phyloP scores from a whole-genome alignment of 306 rosid species.

The Vigna nakashimae region DNA sequence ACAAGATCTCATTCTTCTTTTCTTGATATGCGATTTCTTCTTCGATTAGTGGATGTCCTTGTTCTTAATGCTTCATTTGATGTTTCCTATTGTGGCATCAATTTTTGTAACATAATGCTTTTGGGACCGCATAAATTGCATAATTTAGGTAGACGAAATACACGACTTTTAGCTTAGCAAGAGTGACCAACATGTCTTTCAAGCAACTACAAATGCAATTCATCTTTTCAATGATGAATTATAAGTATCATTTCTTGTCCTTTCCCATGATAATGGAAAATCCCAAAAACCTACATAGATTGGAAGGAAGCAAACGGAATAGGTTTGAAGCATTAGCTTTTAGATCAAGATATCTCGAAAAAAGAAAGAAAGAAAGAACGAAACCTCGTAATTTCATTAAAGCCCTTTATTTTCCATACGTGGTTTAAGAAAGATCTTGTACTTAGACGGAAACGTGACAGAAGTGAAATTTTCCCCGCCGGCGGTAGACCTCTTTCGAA shows the following conservation, averaged over 20 bases:
- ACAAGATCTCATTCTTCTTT: not conserved
- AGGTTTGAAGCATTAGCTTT: not conserved
- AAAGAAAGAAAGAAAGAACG: not conserved
- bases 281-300: not conserved
- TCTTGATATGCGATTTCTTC: not conserved
- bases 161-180: not conserved
- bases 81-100: not conserved
- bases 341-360: not conserved
- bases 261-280: not conserved
- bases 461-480: no score
- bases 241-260: not conserved
- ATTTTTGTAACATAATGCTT: not conserved
- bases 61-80: not conserved
- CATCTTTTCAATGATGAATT: not conserved
- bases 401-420: no score
- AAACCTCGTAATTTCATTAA: no score
- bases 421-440: no score
- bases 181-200: not conserved
- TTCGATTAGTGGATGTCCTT: not conserved
- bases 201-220: not conserved
- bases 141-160: not conserved
- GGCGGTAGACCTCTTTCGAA: no score
- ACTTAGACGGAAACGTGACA: no score
- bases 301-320: not conserved
- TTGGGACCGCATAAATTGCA: not conserved